phyloP scores from a whole-genome alignment of 1,284 basidiomycete species.

The Ganoderma multipileum region DNA sequence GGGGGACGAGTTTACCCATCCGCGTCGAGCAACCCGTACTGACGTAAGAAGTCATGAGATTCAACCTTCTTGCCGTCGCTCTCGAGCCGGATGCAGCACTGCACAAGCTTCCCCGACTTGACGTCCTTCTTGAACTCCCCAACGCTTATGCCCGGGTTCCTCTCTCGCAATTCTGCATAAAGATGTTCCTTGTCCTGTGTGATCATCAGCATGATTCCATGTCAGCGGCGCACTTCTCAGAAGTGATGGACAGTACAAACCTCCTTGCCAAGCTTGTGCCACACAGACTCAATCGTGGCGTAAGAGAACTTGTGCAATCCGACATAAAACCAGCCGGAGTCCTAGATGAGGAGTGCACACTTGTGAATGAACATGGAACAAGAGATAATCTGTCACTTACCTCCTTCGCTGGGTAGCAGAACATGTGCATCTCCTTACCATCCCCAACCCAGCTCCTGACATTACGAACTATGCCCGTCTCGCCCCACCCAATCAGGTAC shows the following conservation, averaged over 20 bases:
- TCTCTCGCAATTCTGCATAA: constrained; percentile 19
- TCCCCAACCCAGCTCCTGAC: constrained; percentile 38
- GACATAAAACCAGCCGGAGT: constrained; percentile 37
- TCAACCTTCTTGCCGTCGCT: constrained; percentile 23
- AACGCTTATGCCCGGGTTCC: constrained; percentile 22
- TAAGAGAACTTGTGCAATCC: constrained; percentile 31
- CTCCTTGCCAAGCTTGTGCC: constrained; percentile 30
- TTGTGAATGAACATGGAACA: background rate
- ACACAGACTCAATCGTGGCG: constrained; percentile 29
- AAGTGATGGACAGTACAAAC: constrained; percentile 21
- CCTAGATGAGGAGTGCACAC: constrained; percentile 2
- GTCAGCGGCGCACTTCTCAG: no score
- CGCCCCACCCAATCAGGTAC: constrained; percentile 61
- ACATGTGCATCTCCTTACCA: constrained; percentile 49
- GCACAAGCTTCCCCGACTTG: constrained; percentile 32
- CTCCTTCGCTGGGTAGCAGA: constrained; percentile 35
- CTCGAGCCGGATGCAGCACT: constrained; percentile 37
- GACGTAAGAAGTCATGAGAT: constrained; percentile 27
- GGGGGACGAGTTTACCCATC: constrained; percentile 6
- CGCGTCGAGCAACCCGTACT: constrained; percentile 19
- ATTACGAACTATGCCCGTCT: constrained; percentile 43
- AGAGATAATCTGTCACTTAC: constrained; percentile 1
- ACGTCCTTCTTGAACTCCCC: constrained; percentile 30
- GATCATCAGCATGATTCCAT: background rate
- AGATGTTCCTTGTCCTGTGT: constrained; percentile 29